phyloP scores from a whole-genome alignment of 2,329 filamentous ascomycete genomes.

The Cercospora sojina region DNA sequence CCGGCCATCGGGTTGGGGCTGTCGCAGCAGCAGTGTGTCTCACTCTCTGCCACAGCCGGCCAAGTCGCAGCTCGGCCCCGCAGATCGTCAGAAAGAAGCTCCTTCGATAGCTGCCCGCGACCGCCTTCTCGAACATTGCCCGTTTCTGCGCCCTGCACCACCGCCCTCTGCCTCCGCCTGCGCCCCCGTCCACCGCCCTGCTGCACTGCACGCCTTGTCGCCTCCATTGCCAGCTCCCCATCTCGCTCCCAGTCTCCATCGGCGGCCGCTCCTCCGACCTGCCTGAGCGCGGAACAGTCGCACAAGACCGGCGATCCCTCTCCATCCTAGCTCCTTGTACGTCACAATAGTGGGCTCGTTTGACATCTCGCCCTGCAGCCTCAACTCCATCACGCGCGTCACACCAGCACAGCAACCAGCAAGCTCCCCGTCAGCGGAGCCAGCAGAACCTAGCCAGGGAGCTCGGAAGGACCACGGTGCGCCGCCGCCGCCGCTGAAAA shows the following conservation, averaged over 20 bases:
- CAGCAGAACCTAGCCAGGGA: constrained; percentile 1
- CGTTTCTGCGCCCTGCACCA: constrained; percentile 1
- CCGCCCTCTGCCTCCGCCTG: constrained; percentile 1
- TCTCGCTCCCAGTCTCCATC: background rate
- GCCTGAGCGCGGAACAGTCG: background rate
- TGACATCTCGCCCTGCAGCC: constrained; percentile 7
- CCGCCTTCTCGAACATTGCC: constrained; percentile 17
- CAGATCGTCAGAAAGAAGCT: constrained; percentile 7
- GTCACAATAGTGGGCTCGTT: constrained; percentile 6
- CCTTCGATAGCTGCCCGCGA: constrained; percentile 5
- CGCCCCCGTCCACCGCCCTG: background rate
- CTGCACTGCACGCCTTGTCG: background rate
- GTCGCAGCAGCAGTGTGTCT: background rate
- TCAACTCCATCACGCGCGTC: constrained; percentile 5
- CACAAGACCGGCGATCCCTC: constrained; percentile 3
- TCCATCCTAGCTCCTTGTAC: constrained; percentile 2
- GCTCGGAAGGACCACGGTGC: background rate
- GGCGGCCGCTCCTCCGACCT: background rate
- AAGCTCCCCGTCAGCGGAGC: constrained; percentile 5
- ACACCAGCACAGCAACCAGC: constrained; percentile 7
- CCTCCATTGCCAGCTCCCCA: background rate
- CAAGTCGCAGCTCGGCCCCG: background rate
- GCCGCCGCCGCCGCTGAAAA: constrained; percentile 1
- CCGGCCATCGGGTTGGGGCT: background rate
- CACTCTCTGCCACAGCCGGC: background rate